A percentile compares a stretch with the other conserved stretches of the same genome.
Conservation (phyloP, 305 asterid genomes). For the Rubia peregrina region DNA sequence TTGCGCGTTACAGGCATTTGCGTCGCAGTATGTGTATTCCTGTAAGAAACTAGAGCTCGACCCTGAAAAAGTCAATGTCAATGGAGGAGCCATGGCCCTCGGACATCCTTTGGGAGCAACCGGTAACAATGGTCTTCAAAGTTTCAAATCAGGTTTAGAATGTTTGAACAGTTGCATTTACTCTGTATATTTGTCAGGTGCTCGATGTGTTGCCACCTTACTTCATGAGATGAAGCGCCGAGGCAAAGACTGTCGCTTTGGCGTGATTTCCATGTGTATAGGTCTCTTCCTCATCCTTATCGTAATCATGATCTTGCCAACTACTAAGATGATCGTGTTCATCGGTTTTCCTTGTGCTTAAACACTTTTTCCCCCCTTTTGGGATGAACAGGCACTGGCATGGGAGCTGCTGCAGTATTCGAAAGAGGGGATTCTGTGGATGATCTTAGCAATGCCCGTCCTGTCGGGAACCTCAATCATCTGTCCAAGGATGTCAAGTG, state of each 20-base stretch:
- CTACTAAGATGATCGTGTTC: background rate
- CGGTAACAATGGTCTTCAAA: constrained; percentile 28
- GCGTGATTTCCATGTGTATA: constrained; percentile 94
- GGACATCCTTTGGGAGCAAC: constrained; percentile 97
- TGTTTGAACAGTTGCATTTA: background rate
- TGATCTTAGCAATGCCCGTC: constrained; percentile 41
- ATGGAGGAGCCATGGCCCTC: constrained; percentile 93
- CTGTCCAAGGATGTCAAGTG: constrained; percentile 40
- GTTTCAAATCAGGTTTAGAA: background rate
- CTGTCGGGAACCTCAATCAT: constrained; percentile 20
- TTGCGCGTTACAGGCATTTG: constrained; percentile 64
- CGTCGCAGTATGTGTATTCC: constrained; percentile 86
- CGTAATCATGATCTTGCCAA: background rate
- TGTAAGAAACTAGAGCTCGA: constrained; percentile 68
- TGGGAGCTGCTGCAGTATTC: constrained; percentile 98
- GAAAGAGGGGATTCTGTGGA: constrained; percentile 74
- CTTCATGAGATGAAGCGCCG: constrained; percentile 91
- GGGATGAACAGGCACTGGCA: constrained; percentile 61
- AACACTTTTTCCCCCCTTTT: constrained; percentile 1
- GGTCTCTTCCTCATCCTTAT: constrained; percentile 32
- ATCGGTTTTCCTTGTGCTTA: background rate
- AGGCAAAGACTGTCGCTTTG: constrained; percentile 77
- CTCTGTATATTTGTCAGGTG: constrained; percentile 36
- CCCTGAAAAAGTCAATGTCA: constrained; percentile 72
- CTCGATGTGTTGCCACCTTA: constrained; percentile 81